A percentile compares a stretch with the other conserved stretches of the same genome.
Evolutionary conservation across 768 basidiomycete genomes (phyloP).

Genomic region (Naganishia vishniacii): DNA sequence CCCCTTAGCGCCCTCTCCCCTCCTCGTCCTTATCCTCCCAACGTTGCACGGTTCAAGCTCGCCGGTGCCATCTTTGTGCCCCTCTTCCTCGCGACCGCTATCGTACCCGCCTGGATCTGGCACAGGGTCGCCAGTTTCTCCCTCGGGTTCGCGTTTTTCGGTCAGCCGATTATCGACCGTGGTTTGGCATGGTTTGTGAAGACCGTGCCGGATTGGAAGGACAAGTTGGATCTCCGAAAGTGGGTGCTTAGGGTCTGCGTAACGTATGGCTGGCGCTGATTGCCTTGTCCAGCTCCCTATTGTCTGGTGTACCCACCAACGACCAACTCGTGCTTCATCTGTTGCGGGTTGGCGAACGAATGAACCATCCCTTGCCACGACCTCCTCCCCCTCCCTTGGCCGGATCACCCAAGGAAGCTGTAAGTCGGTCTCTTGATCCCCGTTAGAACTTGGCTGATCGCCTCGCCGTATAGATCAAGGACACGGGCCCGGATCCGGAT

Average conservation of each 20-base stretch:
- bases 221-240: constrained; percentile 48
- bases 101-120: constrained; percentile 48
- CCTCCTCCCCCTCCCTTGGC: constrained; percentile 39
- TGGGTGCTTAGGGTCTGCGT: background rate
- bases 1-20: constrained; percentile 45
- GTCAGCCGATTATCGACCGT: constrained; percentile 47
- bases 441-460: constrained; percentile 39
- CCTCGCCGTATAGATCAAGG: constrained; percentile 29
- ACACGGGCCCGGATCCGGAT: constrained; percentile 35
- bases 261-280: constrained; percentile 4
- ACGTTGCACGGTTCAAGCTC: constrained; percentile 48
- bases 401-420: constrained; percentile 44
- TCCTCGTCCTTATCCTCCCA: constrained; percentile 44
- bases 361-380: constrained; percentile 32
- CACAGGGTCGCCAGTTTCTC: constrained; percentile 43
- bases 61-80: constrained; percentile 48
- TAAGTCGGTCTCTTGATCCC: constrained; percentile 4
- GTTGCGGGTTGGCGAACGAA: constrained; percentile 47
- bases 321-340: constrained; percentile 49
- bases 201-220: constrained; percentile 50
- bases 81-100: constrained; percentile 41
- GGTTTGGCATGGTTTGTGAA: constrained; percentile 40
- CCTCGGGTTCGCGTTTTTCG: constrained; percentile 50
- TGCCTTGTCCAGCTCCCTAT: constrained; percentile 36
- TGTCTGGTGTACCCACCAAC: constrained; percentile 50